Percentiles rank a stretch among this genome's conserved stretches.
Conservation (phyloP, 345 rosid species). For the Cardamine resedifolia region DNA sequence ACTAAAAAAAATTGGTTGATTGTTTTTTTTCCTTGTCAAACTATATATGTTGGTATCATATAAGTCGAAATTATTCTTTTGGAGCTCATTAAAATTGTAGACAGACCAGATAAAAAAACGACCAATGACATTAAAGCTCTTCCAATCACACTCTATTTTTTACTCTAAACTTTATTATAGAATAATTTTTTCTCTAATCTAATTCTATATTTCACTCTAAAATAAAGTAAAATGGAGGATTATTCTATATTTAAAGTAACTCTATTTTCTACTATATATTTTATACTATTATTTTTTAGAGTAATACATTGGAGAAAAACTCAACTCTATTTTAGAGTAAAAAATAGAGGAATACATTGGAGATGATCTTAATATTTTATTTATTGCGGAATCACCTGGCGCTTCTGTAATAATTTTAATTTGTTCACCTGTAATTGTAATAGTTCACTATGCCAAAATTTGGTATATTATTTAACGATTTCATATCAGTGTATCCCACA, state of each 20-base stretch:
- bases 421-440: not conserved
- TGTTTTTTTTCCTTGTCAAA: not conserved
- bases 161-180: too few relatives aligned
- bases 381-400: not conserved
- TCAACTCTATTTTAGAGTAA: too few relatives aligned
- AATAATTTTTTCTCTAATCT: too few relatives aligned
- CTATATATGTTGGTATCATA: not conserved
- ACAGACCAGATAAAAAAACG: constrained; percentile 24
- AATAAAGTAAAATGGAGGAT: too few relatives aligned
- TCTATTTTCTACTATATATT: too few relatives aligned
- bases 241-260: too few relatives aligned
- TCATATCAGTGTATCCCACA: not conserved
- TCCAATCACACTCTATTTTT: too few relatives aligned
- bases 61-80: not conserved
- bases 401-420: not conserved
- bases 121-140: not conserved
- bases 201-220: too few relatives aligned
- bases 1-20: not conserved
- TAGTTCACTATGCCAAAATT: not conserved
- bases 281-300: too few relatives aligned
- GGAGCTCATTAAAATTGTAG: not conserved
- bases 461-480: not conserved
- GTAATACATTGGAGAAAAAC: too few relatives aligned
- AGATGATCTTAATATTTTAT: too few relatives aligned
- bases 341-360: too few relatives aligned